Evolutionary conservation across 331 rosid species (phyloP), one percentile per base, ranked within the genome.

Genomic region (Spiraea crenata): DNA sequence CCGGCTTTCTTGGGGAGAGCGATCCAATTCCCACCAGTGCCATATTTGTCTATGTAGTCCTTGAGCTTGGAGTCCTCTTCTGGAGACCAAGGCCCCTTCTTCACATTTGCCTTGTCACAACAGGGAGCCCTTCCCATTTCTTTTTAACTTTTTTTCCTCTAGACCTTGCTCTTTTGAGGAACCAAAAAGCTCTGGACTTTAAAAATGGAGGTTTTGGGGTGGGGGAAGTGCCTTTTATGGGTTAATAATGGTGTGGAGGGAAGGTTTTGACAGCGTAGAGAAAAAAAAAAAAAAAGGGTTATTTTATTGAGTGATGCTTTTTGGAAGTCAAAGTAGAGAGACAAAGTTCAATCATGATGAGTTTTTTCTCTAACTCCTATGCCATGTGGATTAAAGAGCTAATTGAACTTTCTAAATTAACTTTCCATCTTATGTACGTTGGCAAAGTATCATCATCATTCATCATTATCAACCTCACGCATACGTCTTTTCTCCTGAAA

Each of bases 51-150:
- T 1, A 93, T 93, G 85, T 85, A 85, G 6, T 84, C 97, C 70
- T 84, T 93, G 2, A 93, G 93, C 92, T 84, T 90, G 9, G 85
- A 74, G 74, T 93, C 98, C 82, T 92, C 98, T 78, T 90, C 98
- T 6, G 97, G 96, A 15, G 98, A 92, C 98, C 98, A 92, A 67
- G 98, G 97, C 40, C 98, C 98, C 71, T 84, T 93, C 93, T 93
- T 93, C 80, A 93, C 98, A 59, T 80, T 93, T 39, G 93, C 93
- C 80, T 90, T 93, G 81, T 90, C 98, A 84, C 98, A 93, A 17
- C 98, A 93, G 74, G 98, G 98, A 78, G 97, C 95, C 66, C 97
- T 88, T 67, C 98, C 97, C 98, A 90, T 92, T 49, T 86, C 85
- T 76, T 69, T 64, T 75, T 65, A 37, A 51, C 50, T 20, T 62